A percentile compares a stretch with the other conserved stretches of the same genome.
Conservation (phyloP, 225 moss, liverwort and hornwort species). For the Sphagnum tenellum region DNA sequence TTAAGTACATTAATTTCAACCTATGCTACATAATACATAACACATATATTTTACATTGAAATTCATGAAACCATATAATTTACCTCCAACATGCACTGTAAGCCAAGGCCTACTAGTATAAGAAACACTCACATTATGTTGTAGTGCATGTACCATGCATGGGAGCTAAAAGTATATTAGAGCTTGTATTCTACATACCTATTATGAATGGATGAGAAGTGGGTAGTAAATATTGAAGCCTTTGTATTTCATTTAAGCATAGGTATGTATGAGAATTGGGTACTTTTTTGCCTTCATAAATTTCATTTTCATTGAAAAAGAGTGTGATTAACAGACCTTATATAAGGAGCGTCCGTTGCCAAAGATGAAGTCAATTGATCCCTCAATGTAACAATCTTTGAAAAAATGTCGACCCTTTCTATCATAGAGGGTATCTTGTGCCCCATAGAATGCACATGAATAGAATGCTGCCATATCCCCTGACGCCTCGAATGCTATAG, state of each 20-base stretch:
- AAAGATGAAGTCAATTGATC: slow-evolving; percentile 20
- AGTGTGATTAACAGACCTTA: slow-evolving; percentile 5
- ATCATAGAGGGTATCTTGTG: slow-evolving; percentile 37
- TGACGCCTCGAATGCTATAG: slow-evolving; percentile 23
- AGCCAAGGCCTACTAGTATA: no score
- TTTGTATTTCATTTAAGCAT: slow-evolving; percentile 4
- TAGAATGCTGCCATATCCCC: slow-evolving; percentile 35
- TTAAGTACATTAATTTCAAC: no score
- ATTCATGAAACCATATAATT: no score
- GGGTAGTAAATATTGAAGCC: background rate
- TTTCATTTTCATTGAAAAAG: no score
- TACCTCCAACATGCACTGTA: no score
- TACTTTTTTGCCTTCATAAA: background rate
- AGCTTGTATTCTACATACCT: no score
- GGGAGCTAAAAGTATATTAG: no score
- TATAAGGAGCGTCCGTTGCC: slow-evolving; percentile 34
- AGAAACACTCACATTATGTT: no score
- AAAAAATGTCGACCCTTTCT: slow-evolving; percentile 36
- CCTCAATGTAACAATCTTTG: slow-evolving; percentile 31
- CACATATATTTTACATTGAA: no score
- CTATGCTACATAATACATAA: no score
- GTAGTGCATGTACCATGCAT: no score
- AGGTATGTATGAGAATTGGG: background rate
- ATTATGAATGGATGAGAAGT: no score
- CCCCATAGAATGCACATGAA: slow-evolving; percentile 29